phyloP scores from a whole-genome alignment of 345 rosid genomes.

The Brassica nigra region DNA sequence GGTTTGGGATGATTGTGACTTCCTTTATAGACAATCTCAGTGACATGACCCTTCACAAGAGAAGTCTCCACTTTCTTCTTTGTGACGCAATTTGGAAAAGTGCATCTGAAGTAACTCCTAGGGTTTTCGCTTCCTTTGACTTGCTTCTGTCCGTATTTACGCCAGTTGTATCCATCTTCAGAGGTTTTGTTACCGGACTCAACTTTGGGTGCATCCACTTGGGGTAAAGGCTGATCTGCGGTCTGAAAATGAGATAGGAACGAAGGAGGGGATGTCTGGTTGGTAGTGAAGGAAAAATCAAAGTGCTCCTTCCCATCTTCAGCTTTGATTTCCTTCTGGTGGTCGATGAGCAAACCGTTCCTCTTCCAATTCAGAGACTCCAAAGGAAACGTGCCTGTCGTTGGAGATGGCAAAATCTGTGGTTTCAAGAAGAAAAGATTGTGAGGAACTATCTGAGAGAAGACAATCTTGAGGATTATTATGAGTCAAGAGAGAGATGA shows the following conservation, averaged over 20 bases:
- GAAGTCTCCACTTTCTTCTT: conserved; percentile 95
- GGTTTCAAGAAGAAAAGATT: not conserved
- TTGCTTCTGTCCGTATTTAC: conserved; percentile 96
- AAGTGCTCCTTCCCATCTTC: not conserved
- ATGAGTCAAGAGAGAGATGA: no score
- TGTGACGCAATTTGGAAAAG: conserved; percentile 68
- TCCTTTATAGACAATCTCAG: conserved; percentile 89
- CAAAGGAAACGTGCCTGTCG: conserved; percentile 73
- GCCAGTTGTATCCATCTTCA: conserved; percentile 92
- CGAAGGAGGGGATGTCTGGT: not conserved
- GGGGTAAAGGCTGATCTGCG: not conserved
- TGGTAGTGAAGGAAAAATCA: not conserved
- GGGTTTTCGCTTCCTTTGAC: conserved; percentile 97
- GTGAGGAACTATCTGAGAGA: not conserved
- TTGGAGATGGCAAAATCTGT: conserved; percentile 87
- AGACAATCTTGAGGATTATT: no score
- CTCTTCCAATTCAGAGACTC: conserved; percentile 56
- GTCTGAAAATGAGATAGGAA: not conserved
- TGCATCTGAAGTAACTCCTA: conserved; percentile 94
- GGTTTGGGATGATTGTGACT: conserved; percentile 91
- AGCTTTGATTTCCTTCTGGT: not conserved
- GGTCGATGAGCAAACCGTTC: conserved; percentile 4
- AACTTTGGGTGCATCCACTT: not conserved
- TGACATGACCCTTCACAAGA: conserved; percentile 71
- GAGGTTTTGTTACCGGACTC: conserved; percentile 25